Evolutionary conservation across 352 stramenopile genomes (phyloP).

Genomic region (Phytophthora aleatoria): DNA sequence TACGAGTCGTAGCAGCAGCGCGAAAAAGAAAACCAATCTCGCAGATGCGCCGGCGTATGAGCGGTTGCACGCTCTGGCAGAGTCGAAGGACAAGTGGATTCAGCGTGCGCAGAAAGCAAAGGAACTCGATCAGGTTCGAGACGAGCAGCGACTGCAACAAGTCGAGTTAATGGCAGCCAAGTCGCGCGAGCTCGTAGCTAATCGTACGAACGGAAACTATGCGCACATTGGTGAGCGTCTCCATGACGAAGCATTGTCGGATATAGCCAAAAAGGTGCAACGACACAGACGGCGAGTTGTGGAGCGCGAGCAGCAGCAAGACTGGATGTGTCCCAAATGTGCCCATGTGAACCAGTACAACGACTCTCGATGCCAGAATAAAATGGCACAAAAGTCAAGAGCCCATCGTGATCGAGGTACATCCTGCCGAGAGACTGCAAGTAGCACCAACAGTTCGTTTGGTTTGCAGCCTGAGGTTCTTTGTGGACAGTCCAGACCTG

Average conservation of each 20-base stretch:
- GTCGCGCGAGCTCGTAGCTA: slow-evolving; percentile 59
- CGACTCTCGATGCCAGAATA: slow-evolving; percentile 66
- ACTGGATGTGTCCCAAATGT: slow-evolving; percentile 87
- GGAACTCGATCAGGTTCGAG: slow-evolving; percentile 51
- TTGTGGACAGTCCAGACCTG: slow-evolving; percentile 63
- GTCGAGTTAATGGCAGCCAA: slow-evolving; percentile 64
- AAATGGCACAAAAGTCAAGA: slow-evolving; percentile 36
- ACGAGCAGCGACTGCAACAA: slow-evolving; percentile 44
- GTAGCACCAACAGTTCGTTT: slow-evolving; percentile 31
- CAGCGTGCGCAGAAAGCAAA: slow-evolving; percentile 72
- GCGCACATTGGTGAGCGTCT: slow-evolving; percentile 71
- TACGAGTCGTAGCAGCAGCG: slow-evolving; percentile 13
- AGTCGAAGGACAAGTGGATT: slow-evolving; percentile 79
- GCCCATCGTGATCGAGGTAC: slow-evolving; percentile 2
- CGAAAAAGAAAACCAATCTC: slow-evolving; percentile 42
- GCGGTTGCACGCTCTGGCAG: slow-evolving; percentile 69
- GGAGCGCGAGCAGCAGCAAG: slow-evolving; percentile 54
- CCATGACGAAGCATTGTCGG: slow-evolving; percentile 71
- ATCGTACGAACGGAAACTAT: slow-evolving; percentile 59
- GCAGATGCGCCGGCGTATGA: slow-evolving; percentile 53
- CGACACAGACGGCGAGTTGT: slow-evolving; percentile 42
- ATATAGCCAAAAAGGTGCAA: slow-evolving; percentile 69
- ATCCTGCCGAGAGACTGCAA: slow-evolving; percentile 24
- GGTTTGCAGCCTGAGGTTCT: slow-evolving; percentile 35
- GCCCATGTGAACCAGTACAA: slow-evolving; percentile 63